phyloP scores from a whole-genome alignment of 345 rosid species.

The Eucalyptus pumila region DNA sequence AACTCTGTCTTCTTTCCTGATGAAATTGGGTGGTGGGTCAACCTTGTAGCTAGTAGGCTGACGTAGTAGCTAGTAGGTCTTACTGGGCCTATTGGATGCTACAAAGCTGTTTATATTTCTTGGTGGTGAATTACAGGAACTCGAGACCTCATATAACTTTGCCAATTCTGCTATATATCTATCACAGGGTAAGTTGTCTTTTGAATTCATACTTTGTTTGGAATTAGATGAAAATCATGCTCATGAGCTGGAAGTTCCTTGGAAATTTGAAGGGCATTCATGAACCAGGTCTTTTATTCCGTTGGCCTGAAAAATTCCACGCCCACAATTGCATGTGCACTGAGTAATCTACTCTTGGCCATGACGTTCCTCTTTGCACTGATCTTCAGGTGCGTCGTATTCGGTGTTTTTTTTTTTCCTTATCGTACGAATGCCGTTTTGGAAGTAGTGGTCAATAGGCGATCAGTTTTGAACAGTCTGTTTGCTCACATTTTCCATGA shows the following conservation, averaged over 20 bases:
- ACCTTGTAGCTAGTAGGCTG: too few species aligned
- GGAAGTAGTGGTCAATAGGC: background rate
- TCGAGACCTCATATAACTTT: constrained; percentile 54
- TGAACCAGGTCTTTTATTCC: constrained; percentile 63
- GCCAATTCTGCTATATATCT: constrained; percentile 28
- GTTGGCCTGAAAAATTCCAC: constrained; percentile 60
- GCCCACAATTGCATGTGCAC: constrained; percentile 72
- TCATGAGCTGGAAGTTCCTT: background rate
- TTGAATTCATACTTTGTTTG: background rate
- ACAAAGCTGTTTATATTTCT: too few species aligned
- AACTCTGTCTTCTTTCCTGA: too few species aligned
- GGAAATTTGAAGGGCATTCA: constrained; percentile 31
- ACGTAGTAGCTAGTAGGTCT: too few species aligned
- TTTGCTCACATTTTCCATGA: background rate
- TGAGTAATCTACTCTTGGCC: constrained; percentile 68
- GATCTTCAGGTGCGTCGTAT: constrained; percentile 30
- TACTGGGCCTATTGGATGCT: too few species aligned
- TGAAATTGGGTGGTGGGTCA: too few species aligned
- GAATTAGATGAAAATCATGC: background rate
- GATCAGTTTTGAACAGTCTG: fast-evolving
- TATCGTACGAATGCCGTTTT: too few species aligned
- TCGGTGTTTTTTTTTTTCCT: background rate
- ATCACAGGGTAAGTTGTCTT: constrained; percentile 49
- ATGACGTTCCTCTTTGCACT: constrained; percentile 67
- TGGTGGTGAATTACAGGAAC: constrained; percentile 21